A percentile compares a stretch with the other conserved stretches of the same genome.
Conservation (phyloP, 805 yeast genomes). For the Ogataea methanolica region DNA sequence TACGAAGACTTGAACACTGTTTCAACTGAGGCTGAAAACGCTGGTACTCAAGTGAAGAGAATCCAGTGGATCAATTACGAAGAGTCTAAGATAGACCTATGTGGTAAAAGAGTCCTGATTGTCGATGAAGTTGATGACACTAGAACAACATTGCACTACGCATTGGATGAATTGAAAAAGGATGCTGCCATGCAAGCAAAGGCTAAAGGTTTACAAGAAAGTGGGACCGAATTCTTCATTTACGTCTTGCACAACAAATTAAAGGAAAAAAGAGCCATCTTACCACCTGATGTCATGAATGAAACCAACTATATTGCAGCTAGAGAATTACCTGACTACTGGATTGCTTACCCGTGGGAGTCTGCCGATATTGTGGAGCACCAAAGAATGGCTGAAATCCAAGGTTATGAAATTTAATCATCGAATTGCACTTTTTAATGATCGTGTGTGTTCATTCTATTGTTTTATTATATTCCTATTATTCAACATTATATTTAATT, state of each 20-base stretch:
- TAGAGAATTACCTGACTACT: constrained; percentile 67
- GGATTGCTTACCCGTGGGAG: constrained; percentile 92
- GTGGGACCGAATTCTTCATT: constrained; percentile 62
- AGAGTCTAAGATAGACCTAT: constrained; percentile 55
- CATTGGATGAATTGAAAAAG: constrained; percentile 66
- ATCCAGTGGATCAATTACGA: constrained; percentile 81
- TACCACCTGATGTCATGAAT: constrained; percentile 59
- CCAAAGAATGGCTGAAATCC: constrained; percentile 65
- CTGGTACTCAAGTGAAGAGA: constrained; percentile 68
- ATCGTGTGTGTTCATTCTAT: neutral
- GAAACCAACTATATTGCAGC: constrained; percentile 65
- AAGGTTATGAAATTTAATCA: constrained; percentile 54
- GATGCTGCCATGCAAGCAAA: constrained; percentile 62
- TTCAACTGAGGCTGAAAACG: constrained; percentile 50
- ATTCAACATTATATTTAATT: no score
- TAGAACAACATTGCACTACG: constrained; percentile 78
- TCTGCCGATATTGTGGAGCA: constrained; percentile 70
- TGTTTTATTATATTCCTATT: neutral
- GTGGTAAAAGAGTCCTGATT: constrained; percentile 66
- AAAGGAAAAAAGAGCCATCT: constrained; percentile 66
- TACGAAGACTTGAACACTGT: constrained; percentile 76
- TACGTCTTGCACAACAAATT: constrained; percentile 75
- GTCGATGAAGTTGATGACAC: constrained; percentile 88
- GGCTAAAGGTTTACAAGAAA: constrained; percentile 45
- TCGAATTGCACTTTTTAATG: neutral